Evolutionary conservation across 2,329 filamentous ascomycete genomes (phyloP).

Genomic region (Xylaria sp.): DNA sequence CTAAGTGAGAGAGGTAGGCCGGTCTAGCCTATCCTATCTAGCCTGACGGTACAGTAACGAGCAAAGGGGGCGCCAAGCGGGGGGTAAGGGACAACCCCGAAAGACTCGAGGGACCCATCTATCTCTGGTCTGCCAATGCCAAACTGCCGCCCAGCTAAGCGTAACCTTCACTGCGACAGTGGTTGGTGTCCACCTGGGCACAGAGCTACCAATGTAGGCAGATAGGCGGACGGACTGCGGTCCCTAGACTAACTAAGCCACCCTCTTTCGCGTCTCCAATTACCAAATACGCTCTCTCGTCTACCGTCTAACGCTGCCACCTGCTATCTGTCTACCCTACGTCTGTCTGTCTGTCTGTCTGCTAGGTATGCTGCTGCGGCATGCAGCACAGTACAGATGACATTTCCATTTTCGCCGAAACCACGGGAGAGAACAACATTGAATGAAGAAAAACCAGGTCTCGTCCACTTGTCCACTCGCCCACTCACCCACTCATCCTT

Average conservation of each 20-base stretch:
- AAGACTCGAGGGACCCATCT: background rate
- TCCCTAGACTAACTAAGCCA: background rate
- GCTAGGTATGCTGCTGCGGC: background rate
- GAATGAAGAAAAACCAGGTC: constrained; percentile 1
- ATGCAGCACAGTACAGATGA: background rate
- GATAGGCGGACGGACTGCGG: background rate
- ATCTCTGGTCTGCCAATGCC: too few species aligned
- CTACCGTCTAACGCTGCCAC: constrained; percentile 2
- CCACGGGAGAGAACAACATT: constrained; percentile 2
- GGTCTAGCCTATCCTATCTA: background rate
- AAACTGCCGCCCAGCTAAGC: constrained; percentile 8
- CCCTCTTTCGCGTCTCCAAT: constrained; percentile 1
- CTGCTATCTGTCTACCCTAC: constrained; percentile 2
- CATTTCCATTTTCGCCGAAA: constrained; percentile 8
- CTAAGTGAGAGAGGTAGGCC: background rate
- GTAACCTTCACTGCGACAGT: background rate
- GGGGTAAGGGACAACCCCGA: too few species aligned
- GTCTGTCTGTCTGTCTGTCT: background rate
- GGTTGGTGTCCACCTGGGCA: background rate
- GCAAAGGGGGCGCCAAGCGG: background rate
- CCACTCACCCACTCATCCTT: constrained; percentile 16
- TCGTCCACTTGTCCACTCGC: background rate
- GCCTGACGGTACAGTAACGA: constrained; percentile 4
- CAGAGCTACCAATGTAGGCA: background rate
- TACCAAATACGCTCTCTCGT: constrained; percentile 18